These are phyloP conservation scores for Penicillium malachiteum DNA, from an alignment of 495 filamentous ascomycete genomes.

Conservation along the genomic window DNA sequence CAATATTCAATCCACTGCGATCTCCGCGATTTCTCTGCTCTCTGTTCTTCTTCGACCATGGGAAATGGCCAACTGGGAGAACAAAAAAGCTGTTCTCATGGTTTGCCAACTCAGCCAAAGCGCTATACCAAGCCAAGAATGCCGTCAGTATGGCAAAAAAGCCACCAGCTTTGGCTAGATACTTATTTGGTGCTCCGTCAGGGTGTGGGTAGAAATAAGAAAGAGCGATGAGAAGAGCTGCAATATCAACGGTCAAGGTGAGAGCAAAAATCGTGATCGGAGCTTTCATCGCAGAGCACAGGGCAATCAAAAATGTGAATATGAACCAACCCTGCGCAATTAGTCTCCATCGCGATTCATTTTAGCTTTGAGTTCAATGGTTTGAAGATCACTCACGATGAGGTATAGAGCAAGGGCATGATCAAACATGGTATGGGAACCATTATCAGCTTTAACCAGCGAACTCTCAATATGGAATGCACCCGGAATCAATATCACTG, in stretches of 20 bases:
- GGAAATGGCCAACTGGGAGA: slow-evolving; percentile 86
- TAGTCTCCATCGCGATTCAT: neutral
- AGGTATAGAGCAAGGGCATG: slow-evolving; percentile 76
- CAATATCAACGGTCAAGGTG: slow-evolving; percentile 82
- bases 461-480: slow-evolving; percentile 56
- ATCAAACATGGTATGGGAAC: slow-evolving; percentile 44
- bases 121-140: slow-evolving; percentile 90
- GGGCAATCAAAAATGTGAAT: slow-evolving; percentile 77
- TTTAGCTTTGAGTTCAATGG: neutral
- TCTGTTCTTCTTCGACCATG: slow-evolving; percentile 59
- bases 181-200: slow-evolving; percentile 38
- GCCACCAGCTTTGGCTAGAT: slow-evolving; percentile 68
- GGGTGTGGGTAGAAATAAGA: slow-evolving; percentile 54
- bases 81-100: slow-evolving; percentile 79
- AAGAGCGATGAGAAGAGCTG: slow-evolving; percentile 75
- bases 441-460: slow-evolving; percentile 43
- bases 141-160: slow-evolving; percentile 76
- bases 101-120: slow-evolving; percentile 84
- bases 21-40: neutral
- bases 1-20: too few relatives aligned
- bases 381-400: slow-evolving; percentile 47
- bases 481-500: slow-evolving; percentile 74
- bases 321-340: slow-evolving; percentile 74
- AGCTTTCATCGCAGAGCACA: slow-evolving; percentile 76
- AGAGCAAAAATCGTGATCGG: slow-evolving; percentile 88